These are phyloP conservation scores for Podospora sp. DNA, from an alignment of 495 filamentous ascomycete genomes.

Conservation along the genomic window DNA sequence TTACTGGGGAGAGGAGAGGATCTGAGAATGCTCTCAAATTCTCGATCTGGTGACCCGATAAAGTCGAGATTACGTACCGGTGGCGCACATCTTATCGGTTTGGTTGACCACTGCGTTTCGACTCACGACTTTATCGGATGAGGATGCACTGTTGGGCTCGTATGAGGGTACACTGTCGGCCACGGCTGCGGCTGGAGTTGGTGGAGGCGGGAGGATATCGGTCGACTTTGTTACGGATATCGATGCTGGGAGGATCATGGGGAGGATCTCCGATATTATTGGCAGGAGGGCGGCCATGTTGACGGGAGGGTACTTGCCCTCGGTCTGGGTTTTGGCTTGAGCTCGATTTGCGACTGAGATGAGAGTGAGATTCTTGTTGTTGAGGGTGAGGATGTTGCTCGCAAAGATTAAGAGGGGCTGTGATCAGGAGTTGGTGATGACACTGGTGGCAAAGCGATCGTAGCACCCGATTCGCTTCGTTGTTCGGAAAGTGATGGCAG, in stretches of 20 bases:
- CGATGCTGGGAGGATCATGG: constrained; percentile 51
- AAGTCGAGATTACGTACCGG: constrained; percentile 39
- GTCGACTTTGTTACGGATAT: constrained; percentile 48
- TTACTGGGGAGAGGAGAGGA: not conserved
- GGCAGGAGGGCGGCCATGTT: constrained; percentile 52
- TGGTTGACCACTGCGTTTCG: constrained; percentile 61
- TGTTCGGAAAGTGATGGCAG: not conserved
- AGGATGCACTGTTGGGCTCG: constrained; percentile 14
- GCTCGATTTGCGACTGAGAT: not conserved
- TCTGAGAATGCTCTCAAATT: not conserved
- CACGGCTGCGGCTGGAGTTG: constrained; percentile 30
- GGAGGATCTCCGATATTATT: constrained; percentile 51
- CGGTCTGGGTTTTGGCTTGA: no score
- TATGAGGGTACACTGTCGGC: constrained; percentile 28
- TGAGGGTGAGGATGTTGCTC: not conserved
- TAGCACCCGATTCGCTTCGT: not conserved
- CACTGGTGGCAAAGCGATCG: not conserved
- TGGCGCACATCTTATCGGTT: constrained; percentile 60
- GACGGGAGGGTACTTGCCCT: not conserved
- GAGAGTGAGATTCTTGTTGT: not conserved
- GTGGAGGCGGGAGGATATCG: constrained; percentile 42
- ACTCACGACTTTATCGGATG: constrained; percentile 54
- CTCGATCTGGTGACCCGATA: not conserved
- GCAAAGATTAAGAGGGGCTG: not conserved
- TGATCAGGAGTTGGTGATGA: not conserved